These are phyloP conservation scores for Xylaria sp. DNA, from an alignment of 2,329 filamentous ascomycete genomes.

Conservation along the genomic window DNA sequence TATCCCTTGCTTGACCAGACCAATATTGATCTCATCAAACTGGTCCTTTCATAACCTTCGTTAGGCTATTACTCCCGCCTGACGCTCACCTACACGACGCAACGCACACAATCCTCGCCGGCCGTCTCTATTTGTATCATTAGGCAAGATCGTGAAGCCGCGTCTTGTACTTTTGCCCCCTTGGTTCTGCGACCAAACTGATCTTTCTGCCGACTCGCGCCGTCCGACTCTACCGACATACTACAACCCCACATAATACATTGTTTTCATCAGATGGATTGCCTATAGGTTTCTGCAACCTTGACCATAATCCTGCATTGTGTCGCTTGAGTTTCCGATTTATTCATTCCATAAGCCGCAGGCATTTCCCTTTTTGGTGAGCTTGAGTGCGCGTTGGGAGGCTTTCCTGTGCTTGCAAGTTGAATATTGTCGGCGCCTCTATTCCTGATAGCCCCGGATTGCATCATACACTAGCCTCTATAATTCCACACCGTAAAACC, in stretches of 20 bases:
- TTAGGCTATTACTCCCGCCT: neutral
- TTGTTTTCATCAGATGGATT: neutral
- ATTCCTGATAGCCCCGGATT: conserved; percentile 12
- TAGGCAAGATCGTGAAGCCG: neutral
- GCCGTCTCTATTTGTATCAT: neutral
- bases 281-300: neutral
- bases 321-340: neutral
- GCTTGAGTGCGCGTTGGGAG: too few species aligned
- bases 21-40: neutral
- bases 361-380: neutral
- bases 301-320: neutral
- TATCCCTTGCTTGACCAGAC: neutral
- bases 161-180: neutral
- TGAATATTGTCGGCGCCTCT: neutral
- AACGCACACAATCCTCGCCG: neutral
- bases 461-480: conserved; percentile 1
- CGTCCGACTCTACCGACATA: neutral
- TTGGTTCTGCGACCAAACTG: neutral
- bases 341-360: neutral
- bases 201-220: neutral
- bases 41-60: neutral
- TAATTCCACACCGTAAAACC: neutral
- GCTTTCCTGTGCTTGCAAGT: neutral
- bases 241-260: neutral
- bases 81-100: neutral